Base-by-base conservation (phyloP, 2,329 filamentous ascomycete species). In the Alternaria infectoria region DNA sequence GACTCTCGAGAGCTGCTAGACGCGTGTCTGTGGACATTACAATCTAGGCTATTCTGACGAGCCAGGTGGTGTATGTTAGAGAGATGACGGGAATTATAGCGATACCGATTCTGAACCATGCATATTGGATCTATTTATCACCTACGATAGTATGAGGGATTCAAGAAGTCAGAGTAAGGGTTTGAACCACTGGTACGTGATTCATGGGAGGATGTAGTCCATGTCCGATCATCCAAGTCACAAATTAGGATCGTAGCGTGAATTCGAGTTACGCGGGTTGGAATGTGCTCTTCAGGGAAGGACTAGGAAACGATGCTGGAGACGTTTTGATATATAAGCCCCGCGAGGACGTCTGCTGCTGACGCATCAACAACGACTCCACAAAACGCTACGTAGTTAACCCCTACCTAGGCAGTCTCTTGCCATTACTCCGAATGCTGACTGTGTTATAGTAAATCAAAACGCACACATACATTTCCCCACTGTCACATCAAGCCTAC, bases 1-100 rank as follows among this genome's bases (percentile, higher is more conserved):
- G 61, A 49, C 30, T 36, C 46, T 61, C 52, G 10, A 64, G 54
- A 3, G 30, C 21, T 36, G 61, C 28, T 23, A 61, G 17, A 21
- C 28, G 49, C 19, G 44, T 8, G 51, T 28, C 28, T 40, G 21
- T 45, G 17, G 52, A 45, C 25, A 45, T 54, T 54, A 7, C 1
- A n/a, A 17, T 54, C 6, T 15, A 17, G 21, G 21, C 3, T 15
- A 10, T 17, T 30, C 36, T 43, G 32, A 19, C 21, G 15, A 51
- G 49, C 2, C 17, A 19, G 19, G 26, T 2, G 13, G 3, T 5
- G 28, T 17, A 4, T 46, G 5, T 32, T 2, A 30, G 17, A 32
- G 28, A 3, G 2, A 30, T 23, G 8, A 23, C 15, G 23, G 25
- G n/a, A 2, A n/a, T 28, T 11, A n/a, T 8, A n/a, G 25, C 23